These are phyloP conservation scores for Protea cynaroides DNA, from an alignment of 164 flowering plant species.

Conservation along the genomic window DNA sequence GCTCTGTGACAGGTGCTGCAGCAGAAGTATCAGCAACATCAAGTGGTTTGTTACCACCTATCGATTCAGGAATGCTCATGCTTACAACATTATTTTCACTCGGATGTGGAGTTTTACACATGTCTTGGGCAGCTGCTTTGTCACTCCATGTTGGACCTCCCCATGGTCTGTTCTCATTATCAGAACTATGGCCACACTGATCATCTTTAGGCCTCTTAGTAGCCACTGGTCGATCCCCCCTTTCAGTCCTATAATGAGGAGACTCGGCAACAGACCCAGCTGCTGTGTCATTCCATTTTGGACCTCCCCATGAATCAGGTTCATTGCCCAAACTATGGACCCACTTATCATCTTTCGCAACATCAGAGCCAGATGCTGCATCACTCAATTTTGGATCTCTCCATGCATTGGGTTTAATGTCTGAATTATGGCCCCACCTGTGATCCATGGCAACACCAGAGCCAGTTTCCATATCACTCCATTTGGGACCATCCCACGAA, in stretches of 20 bases:
- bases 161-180: conserved; percentile 10
- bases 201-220: conserved; percentile 16
- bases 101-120: conserved; percentile 11
- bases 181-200: conserved; percentile 18
- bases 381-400: conserved; percentile 9
- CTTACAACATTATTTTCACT: conserved; percentile 12
- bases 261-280: background rate
- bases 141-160: conserved; percentile 10
- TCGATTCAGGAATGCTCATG: conserved; percentile 13
- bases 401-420: conserved; percentile 1
- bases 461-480: conserved; percentile 8
- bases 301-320: conserved; percentile 1
- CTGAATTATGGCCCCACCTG: conserved; percentile 19
- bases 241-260: conserved; percentile 4
- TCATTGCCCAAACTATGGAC: conserved; percentile 4
- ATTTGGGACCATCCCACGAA: conserved; percentile 8
- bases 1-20: conserved; percentile 8
- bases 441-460: conserved; percentile 6
- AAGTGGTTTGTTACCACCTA: conserved; percentile 18
- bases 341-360: conserved; percentile 21
- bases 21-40: conserved; percentile 6
- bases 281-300: conserved; percentile 12
- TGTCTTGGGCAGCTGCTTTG: conserved; percentile 12
- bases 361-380: conserved; percentile 8
- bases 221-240: background rate